Evolutionary conservation across 2,329 filamentous ascomycete genomes (phyloP), one percentile per base, ranked within the genome.

Genomic region (Penicillium sp.): DNA sequence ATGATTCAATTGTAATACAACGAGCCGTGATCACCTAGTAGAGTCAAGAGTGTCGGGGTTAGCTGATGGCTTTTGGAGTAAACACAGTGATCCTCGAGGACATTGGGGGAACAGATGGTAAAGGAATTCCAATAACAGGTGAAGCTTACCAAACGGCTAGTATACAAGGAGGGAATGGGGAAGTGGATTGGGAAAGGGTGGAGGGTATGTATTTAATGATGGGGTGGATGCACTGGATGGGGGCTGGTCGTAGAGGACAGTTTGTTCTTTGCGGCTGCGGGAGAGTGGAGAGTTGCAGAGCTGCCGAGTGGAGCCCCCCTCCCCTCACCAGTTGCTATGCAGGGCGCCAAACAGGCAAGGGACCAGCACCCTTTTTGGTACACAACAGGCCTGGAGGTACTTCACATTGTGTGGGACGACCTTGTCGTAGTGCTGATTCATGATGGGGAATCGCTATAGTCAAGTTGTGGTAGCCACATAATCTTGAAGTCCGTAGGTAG

Each of bases 221-320:
- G 39, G 39, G 39, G 6, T 14, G 39, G 39, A 50, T 16, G 43
- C 24, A 27, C 24, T 27, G 37, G 54, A 55, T 49, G 53, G 51
- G 58, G 54, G 60, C 60, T 44, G 52, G 62, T 54, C 66, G 66
- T 69, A 72, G 60, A 77, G 75, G 75, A 75, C 75, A 77, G 75
- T 72, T 74, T 77, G 75, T 77, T 77, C 75, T 76, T 75, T 76
- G 66, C 63, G 68, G 60, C 61, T 65, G 62, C 58, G 27, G 37
- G 18, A 24, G 27, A 13, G 51, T 46, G 51, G 68, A 59, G 37
- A 33, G 50, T 39, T 27, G 49, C 33, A 51, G 49, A 51, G 19
- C 16, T 10, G 36, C 51, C 43, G 55, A 58, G 64, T 65, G 60
- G 62, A 66, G 66, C 66, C 61, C 66, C 61, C 53, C 54, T n/a